A percentile compares a stretch with the other conserved stretches of the same genome.
Evolutionary conservation across 805 yeast genomes (phyloP).

Genomic region (Teunomyces panamensis): DNA sequence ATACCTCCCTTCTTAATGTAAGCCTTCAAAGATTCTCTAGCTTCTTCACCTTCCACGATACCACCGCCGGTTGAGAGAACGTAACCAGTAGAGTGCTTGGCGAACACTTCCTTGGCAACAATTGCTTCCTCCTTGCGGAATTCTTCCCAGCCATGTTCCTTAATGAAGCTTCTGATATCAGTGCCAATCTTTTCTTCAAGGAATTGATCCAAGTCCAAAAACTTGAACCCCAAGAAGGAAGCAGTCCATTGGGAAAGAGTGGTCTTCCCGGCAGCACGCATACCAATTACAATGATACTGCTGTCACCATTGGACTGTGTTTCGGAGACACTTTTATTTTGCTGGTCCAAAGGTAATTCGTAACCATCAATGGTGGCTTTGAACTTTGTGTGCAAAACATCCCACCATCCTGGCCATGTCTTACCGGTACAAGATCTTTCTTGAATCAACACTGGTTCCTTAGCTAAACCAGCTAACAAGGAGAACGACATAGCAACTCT

Average conservation of each 20-base stretch:
- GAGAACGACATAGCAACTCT: conserved; percentile 98
- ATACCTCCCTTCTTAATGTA: conserved; percentile 62
- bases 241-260: conserved; percentile 82
- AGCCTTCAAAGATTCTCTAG: conserved; percentile 60
- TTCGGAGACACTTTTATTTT: conserved; percentile 14
- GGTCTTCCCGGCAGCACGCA: conserved; percentile 97
- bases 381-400: conserved; percentile 68
- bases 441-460: conserved; percentile 63
- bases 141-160: conserved; percentile 77
- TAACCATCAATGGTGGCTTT: conserved; percentile 68
- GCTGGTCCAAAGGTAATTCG: conserved; percentile 43
- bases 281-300: conserved; percentile 82
- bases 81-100: conserved; percentile 43
- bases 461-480: conserved; percentile 71
- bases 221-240: conserved; percentile 58
- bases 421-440: conserved; percentile 93
- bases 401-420: conserved; percentile 99
- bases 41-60: conserved; percentile 71
- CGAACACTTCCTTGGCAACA: conserved; percentile 51
- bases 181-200: conserved; percentile 54
- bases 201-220: conserved; percentile 73
- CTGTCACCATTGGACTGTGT: conserved; percentile 39
- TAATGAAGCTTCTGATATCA: conserved; percentile 60
- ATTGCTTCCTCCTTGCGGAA: conserved; percentile 69
- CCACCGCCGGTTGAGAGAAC: conserved; percentile 97